Evolutionary conservation across 2,329 filamentous ascomycete species (phyloP).

Genomic region (Lasiodiplodia hormozganensis): DNA sequence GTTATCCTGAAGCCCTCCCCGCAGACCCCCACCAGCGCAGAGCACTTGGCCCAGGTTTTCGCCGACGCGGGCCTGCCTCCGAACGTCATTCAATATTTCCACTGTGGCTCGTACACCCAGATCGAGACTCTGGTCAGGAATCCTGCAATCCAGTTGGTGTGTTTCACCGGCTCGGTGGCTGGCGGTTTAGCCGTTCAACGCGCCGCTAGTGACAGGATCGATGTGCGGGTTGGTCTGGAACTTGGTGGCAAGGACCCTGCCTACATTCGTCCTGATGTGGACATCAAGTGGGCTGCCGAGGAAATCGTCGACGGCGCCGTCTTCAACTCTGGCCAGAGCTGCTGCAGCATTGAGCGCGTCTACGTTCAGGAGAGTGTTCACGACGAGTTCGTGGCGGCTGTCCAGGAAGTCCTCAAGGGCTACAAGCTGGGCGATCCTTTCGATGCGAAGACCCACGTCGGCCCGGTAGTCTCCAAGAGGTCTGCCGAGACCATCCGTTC

Average conservation of each 20-base stretch:
- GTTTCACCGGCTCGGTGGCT: slow-evolving; percentile 94
- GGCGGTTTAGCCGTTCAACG: slow-evolving; percentile 27
- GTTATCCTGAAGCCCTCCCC: slow-evolving; percentile 95
- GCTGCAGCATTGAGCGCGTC: slow-evolving; percentile 89
- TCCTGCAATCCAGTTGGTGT: slow-evolving; percentile 79
- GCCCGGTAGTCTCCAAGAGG: slow-evolving; percentile 84
- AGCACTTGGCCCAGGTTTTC: slow-evolving; percentile 81
- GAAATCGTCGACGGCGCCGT: slow-evolving; percentile 96
- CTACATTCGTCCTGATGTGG: slow-evolving; percentile 85
- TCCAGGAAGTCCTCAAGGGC: slow-evolving; percentile 76
- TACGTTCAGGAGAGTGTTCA: slow-evolving; percentile 89
- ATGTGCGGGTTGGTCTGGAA: slow-evolving; percentile 84
- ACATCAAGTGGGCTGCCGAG: slow-evolving; percentile 87
- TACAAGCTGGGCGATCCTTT: slow-evolving; percentile 91
- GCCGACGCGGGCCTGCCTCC: slow-evolving; percentile 78
- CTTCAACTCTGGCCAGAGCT: slow-evolving; percentile 98
- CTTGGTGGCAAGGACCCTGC: slow-evolving; percentile 95
- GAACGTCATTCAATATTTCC: slow-evolving; percentile 90
- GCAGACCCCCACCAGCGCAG: slow-evolving; percentile 90
- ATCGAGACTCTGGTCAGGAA: slow-evolving; percentile 82
- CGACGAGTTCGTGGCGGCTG: slow-evolving; percentile 78
- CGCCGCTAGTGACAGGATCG: slow-evolving; percentile 69
- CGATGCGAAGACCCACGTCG: slow-evolving; percentile 79
- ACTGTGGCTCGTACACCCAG: slow-evolving; percentile 78
- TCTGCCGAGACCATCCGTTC: slow-evolving; percentile 77